Percentiles rank a stretch among this genome's conserved stretches.
Evolutionary conservation across 2,329 filamentous ascomycete genomes (phyloP).

Genomic region (Pseudogymnoascus sp.): DNA sequence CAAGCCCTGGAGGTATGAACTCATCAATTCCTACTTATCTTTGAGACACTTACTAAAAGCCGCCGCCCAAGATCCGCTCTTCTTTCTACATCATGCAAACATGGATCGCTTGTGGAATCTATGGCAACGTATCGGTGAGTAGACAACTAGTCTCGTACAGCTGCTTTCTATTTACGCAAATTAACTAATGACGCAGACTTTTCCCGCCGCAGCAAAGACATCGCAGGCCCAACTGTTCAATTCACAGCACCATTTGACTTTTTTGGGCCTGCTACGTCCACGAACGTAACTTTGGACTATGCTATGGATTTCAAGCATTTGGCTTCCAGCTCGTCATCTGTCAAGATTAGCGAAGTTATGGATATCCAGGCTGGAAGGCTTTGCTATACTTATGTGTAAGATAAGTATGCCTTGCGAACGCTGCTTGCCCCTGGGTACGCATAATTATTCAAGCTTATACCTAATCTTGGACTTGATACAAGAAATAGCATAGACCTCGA

Average conservation of each 20-base stretch:
- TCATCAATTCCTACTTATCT: neutral
- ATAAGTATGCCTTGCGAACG: neutral
- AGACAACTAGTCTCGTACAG: neutral
- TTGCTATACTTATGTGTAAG: constrained; percentile 22
- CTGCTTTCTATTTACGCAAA: neutral
- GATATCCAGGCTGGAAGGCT: constrained; percentile 17
- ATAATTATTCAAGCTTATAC: neutral
- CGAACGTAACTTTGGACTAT: constrained; percentile 31
- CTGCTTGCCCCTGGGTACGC: neutral
- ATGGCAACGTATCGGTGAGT: constrained; percentile 32
- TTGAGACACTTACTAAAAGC: constrained; percentile 4
- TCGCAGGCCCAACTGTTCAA: constrained; percentile 31
- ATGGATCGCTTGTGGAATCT: constrained; percentile 28
- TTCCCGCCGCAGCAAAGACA: constrained; percentile 25
- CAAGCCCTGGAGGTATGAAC: neutral
- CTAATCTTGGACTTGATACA: neutral
- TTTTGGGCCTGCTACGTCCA: constrained; percentile 29
- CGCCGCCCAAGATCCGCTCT: constrained; percentile 34
- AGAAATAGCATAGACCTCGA: neutral
- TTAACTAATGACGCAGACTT: neutral
- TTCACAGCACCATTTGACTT: constrained; percentile 32
- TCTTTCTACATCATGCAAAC: constrained; percentile 30
- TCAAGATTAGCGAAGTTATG: constrained; percentile 23
- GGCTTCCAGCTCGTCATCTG: constrained; percentile 6
- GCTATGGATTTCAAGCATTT: constrained; percentile 18